These are phyloP conservation scores for Diaporthe capsici DNA, from an alignment of 2,329 filamentous ascomycete genomes.

Conservation along the genomic window DNA sequence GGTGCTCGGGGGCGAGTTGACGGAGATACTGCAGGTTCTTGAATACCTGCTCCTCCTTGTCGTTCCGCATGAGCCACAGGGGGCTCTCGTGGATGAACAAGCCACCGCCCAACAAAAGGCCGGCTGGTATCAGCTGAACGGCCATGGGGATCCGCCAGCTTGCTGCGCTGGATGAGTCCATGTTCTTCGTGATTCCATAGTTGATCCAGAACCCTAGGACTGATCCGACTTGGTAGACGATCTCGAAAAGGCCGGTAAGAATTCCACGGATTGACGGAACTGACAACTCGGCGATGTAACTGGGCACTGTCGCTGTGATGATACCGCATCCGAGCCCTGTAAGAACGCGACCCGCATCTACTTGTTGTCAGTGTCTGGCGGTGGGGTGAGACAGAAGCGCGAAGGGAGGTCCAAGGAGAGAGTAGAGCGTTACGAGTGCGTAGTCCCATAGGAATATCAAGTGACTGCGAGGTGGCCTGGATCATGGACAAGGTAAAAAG, in stretches of 20 bases:
- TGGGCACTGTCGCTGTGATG: conserved; percentile 71
- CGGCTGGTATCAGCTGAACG: conserved; percentile 60
- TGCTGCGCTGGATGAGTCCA: conserved; percentile 50
- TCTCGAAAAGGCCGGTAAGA: conserved; percentile 66
- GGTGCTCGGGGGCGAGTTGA: conserved; percentile 57
- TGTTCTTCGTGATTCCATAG: conserved; percentile 59
- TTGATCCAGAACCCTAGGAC: conserved; percentile 67
- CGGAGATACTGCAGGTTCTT: conserved; percentile 59
- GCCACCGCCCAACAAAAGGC: conserved; percentile 59
- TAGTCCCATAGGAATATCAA: background rate
- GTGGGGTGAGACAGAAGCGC: conserved; percentile 59
- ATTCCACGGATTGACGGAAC: conserved; percentile 70
- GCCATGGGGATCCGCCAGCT: conserved; percentile 66
- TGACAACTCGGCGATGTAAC: conserved; percentile 75
- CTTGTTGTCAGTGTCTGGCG: conserved; percentile 61
- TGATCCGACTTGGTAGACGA: conserved; percentile 68
- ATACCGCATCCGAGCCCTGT: conserved; percentile 71
- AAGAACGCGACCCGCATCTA: conserved; percentile 70
- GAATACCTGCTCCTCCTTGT: conserved; percentile 56
- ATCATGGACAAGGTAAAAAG: conserved; percentile 43
- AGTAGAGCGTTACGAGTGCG: background rate
- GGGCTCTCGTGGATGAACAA: conserved; percentile 59
- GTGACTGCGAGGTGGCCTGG: background rate
- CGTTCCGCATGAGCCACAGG: conserved; percentile 59
- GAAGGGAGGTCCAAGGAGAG: conserved; percentile 48